phyloP scores from a whole-genome alignment of 2,329 filamentous ascomycete species.

The Penicillium sp. region DNA sequence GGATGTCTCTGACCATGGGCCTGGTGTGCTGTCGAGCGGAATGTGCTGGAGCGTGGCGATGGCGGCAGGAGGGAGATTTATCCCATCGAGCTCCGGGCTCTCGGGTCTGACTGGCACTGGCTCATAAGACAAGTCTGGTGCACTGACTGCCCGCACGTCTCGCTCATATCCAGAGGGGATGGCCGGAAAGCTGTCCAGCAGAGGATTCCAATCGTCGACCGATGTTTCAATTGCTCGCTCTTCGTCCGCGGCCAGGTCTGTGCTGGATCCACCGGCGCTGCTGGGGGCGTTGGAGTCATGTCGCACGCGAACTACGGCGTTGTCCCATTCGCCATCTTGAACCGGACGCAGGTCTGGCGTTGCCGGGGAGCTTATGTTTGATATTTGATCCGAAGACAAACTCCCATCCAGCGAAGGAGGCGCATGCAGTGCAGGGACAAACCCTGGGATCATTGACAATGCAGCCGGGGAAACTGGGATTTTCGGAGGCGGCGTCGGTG shows the following conservation, averaged over 20 bases:
- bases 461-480: slow-evolving; percentile 73
- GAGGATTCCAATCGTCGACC: slow-evolving; percentile 57
- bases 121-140: slow-evolving; percentile 16
- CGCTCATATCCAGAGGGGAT: slow-evolving; percentile 29
- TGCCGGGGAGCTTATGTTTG: slow-evolving; percentile 74
- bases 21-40: slow-evolving; percentile 49
- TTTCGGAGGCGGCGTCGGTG: slow-evolving; percentile 48
- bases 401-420: slow-evolving; percentile 89
- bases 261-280: slow-evolving; percentile 22
- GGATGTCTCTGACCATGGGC: slow-evolving; percentile 37
- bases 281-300: slow-evolving; percentile 29
- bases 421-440: slow-evolving; percentile 70
- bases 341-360: slow-evolving; percentile 68
- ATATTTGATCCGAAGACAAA: slow-evolving; percentile 81
- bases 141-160: slow-evolving; percentile 20
- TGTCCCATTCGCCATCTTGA: slow-evolving; percentile 60
- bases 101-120: slow-evolving; percentile 12
- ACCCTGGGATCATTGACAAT: slow-evolving; percentile 66
- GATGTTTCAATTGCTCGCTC: slow-evolving; percentile 37
- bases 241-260: slow-evolving; percentile 25
- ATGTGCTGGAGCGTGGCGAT: slow-evolving; percentile 76
- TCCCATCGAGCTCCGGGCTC: slow-evolving; percentile 44
- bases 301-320: slow-evolving; percentile 31
- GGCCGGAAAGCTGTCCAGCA: slow-evolving; percentile 38
- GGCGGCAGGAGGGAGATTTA: slow-evolving; percentile 73